Base-by-base conservation (phyloP, 176 grass and related monocot genomes). In the Oryza meridionalis region DNA sequence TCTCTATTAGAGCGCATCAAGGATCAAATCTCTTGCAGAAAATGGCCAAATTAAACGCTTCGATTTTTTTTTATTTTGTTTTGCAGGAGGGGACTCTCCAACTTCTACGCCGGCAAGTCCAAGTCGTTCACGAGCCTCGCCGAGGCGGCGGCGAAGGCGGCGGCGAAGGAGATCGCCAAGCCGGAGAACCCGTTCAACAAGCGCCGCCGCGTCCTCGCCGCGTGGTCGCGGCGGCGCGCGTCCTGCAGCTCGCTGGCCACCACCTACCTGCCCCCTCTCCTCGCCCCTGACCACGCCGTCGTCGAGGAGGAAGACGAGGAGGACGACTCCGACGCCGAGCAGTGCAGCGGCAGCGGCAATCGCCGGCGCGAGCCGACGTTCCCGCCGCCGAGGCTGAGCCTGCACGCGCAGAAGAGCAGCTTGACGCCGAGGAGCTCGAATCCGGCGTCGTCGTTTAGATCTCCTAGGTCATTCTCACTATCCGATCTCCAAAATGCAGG, bases 171-270 rank as follows among this genome's bases (percentile, higher is more conserved):
- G 75, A 89, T 97, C 62, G 77, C 88, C 17, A 97, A 97, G 85
- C 94, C 92, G 24, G 94, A 97, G 85, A 97, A 94, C 77, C 92
- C 92, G 2, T 94, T 97, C 83, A 97, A 97, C 88, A 97, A 97
- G 77, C 85, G 92, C 12, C 85, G 92, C 9, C 90, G 92, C 37
- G 59, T 94, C 25, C 80, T 90, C 16, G 84, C 81, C 3, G 86
- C 89, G 2, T 93, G 85, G 83, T 88, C 87, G 4, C 73, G 84
- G 47, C 80, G 91, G 11, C 69, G 80, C 14, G 90, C 92, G 33
- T 94, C 94, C 29, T 96, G 90, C 86, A 84, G 83, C 45, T 84
- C 91, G 44, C 91, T 96, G n/a, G 73, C 75, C 62, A 86, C 90
- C 27, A 46, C 89, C 0, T 90, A 89, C 53, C 76, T 88, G 45